These are phyloP conservation scores for Populus trichocarpa DNA, from an alignment of 441 rosid genomes.

Conservation along the genomic window DNA sequence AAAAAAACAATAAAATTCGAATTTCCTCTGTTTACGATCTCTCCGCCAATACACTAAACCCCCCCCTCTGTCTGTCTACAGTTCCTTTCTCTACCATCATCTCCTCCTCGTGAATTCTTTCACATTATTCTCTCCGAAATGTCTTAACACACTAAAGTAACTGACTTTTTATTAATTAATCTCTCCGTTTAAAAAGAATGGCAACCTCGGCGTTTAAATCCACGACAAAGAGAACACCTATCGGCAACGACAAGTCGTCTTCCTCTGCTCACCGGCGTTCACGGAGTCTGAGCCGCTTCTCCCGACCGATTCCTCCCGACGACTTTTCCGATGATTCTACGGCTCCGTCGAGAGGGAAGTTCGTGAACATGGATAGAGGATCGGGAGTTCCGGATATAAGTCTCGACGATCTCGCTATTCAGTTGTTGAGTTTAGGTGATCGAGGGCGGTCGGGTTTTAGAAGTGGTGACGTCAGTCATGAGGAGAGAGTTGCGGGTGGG, in stretches of 20 bases:
- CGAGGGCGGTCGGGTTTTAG: slow-evolving; percentile 48
- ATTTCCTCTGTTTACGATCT: slow-evolving; percentile 26
- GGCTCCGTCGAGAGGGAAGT: slow-evolving; percentile 59
- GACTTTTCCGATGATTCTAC: slow-evolving; percentile 39
- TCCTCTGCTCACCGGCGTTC: slow-evolving; percentile 58
- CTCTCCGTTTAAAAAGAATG: slow-evolving; percentile 30
- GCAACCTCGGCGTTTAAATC: slow-evolving; percentile 80
- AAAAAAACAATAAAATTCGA: background rate
- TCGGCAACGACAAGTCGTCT: slow-evolving; percentile 34
- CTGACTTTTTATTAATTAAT: no score
- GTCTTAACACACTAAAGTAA: background rate
- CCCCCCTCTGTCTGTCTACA: background rate
- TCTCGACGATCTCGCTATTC: slow-evolving; percentile 78
- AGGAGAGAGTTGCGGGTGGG: slow-evolving; percentile 22
- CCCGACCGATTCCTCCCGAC: slow-evolving; percentile 41
- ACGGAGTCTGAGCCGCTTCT: slow-evolving; percentile 86
- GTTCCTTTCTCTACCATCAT: background rate
- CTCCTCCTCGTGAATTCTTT: background rate
- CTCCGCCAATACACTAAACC: slow-evolving; percentile 40
- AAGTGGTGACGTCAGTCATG: slow-evolving; percentile 27
- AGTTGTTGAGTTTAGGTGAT: slow-evolving; percentile 59
- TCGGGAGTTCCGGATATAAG: slow-evolving; percentile 75
- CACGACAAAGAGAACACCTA: slow-evolving; percentile 49
- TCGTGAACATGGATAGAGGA: slow-evolving; percentile 79
- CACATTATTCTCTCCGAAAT: background rate